Conservation (phyloP, 2,329 filamentous ascomycete species). For the Fusarium sp. region DNA sequence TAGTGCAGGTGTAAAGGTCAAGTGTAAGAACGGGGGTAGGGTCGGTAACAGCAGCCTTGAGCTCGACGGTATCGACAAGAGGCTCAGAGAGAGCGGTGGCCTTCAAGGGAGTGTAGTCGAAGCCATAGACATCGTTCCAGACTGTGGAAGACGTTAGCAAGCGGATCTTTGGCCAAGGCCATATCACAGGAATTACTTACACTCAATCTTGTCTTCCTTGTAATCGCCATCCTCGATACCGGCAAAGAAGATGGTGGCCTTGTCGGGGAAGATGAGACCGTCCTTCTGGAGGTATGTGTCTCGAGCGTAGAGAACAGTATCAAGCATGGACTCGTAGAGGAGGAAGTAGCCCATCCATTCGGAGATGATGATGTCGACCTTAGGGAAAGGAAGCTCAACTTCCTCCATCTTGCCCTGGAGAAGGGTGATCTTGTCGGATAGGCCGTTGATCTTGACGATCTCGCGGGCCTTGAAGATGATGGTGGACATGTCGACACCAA, state of each 20-base stretch:
- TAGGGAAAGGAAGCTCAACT: slow-evolving; percentile 88
- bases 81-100: slow-evolving; percentile 93
- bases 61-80: slow-evolving; percentile 95
- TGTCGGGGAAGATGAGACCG: slow-evolving; percentile 97
- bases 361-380: slow-evolving; percentile 99
- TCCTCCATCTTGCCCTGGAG: slow-evolving; percentile 99
- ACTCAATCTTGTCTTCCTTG: slow-evolving; percentile 99
- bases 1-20: slow-evolving; percentile 90
- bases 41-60: slow-evolving; percentile 97
- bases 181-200: slow-evolving; percentile 65
- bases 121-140: slow-evolving; percentile 99
- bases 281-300: slow-evolving; percentile 89
- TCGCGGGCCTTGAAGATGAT: slow-evolving; percentile 98
- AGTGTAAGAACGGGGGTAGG: slow-evolving; percentile 85
- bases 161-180: background rate
- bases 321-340: slow-evolving; percentile 98
- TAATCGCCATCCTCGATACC: slow-evolving; percentile 99
- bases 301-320: slow-evolving; percentile 95
- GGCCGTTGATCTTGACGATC: slow-evolving; percentile 91
- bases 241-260: slow-evolving; percentile 96
- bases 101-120: slow-evolving; percentile 95
- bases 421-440: slow-evolving; percentile 95
- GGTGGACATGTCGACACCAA: slow-evolving; percentile 99
- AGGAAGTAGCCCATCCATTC: slow-evolving; percentile 99
- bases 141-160: slow-evolving; percentile 63